These are phyloP conservation scores for Backusella psychrophila DNA, from an alignment of 192 early-diverging fungal genomes.

Conservation along the genomic window DNA sequence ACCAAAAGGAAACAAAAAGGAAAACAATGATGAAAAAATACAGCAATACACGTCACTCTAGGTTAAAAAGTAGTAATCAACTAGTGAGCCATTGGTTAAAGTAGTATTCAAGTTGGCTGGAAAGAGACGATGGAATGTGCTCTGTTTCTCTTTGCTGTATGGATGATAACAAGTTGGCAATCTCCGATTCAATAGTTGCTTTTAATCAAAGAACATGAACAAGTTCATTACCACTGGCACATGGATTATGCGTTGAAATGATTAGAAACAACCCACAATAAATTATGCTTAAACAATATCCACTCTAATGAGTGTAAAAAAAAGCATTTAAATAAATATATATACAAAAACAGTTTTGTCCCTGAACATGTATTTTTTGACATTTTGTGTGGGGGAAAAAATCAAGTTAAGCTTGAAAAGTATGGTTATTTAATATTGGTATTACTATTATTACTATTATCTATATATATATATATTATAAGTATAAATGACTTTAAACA, in stretches of 20 bases:
- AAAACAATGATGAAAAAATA: background rate
- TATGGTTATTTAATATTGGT: background rate
- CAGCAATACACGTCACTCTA: background rate
- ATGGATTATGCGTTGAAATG: background rate
- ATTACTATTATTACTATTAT: background rate
- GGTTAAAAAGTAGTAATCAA: background rate
- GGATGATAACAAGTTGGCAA: background rate
- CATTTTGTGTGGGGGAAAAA: background rate
- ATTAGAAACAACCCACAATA: background rate
- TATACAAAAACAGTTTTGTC: background rate
- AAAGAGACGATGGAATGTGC: background rate
- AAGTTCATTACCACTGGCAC: background rate
- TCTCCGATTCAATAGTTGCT: slow-evolving; percentile 1
- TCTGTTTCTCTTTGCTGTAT: background rate
- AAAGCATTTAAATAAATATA: background rate
- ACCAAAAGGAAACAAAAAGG: too few species aligned
- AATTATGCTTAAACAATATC: background rate
- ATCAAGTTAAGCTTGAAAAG: background rate
- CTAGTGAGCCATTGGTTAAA: background rate
- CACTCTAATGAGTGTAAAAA: background rate
- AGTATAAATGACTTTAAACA: background rate
- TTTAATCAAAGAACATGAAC: background rate
- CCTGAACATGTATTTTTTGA: background rate
- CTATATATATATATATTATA: background rate
- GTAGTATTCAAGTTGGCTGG: background rate